Evolutionary conservation across 345 rosid species (phyloP).

Genomic region (Streptanthus diversifolius): DNA sequence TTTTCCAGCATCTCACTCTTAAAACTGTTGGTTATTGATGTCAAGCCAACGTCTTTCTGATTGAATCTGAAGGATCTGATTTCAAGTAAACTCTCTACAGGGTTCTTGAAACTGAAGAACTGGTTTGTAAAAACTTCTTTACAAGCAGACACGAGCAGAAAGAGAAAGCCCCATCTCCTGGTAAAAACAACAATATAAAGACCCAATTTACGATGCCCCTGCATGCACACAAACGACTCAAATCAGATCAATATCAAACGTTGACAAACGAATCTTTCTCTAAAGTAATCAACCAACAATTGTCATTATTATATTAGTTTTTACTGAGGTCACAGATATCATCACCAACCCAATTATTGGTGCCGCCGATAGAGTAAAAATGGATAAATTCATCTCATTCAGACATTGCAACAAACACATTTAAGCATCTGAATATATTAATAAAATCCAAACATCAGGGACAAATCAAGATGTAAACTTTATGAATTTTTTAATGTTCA

Average conservation of each 20-base stretch:
- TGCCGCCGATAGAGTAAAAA: not conserved
- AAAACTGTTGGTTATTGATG: slow-evolving; percentile 36
- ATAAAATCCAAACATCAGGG: not conserved
- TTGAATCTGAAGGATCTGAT: slow-evolving; percentile 36
- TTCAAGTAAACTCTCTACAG: slow-evolving; percentile 27
- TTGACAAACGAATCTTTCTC: slow-evolving; percentile 28
- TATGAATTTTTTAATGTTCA: not conserved
- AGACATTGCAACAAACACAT: slow-evolving; percentile 22
- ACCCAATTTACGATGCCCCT: slow-evolving; percentile 7
- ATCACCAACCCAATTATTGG: slow-evolving; percentile 20
- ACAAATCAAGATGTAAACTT: not conserved
- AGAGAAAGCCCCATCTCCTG: slow-evolving; percentile 51
- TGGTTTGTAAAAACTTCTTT: slow-evolving; percentile 35
- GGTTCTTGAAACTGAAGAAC: slow-evolving; percentile 29
- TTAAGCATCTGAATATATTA: not conserved
- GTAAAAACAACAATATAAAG: not conserved
- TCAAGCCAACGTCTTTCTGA: slow-evolving; percentile 26
- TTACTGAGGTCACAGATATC: slow-evolving; percentile 13
- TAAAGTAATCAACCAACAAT: slow-evolving; percentile 4
- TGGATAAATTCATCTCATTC: not conserved
- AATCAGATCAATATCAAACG: slow-evolving; percentile 2
- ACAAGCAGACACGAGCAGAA: slow-evolving; percentile 47
- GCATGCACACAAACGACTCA: slow-evolving; percentile 19
- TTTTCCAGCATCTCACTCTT: slow-evolving; percentile 29
- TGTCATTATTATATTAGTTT: slow-evolving; percentile 25